Evolutionary conservation across 148 eudicot species (phyloP).

Genomic region (Cornus suecica): DNA sequence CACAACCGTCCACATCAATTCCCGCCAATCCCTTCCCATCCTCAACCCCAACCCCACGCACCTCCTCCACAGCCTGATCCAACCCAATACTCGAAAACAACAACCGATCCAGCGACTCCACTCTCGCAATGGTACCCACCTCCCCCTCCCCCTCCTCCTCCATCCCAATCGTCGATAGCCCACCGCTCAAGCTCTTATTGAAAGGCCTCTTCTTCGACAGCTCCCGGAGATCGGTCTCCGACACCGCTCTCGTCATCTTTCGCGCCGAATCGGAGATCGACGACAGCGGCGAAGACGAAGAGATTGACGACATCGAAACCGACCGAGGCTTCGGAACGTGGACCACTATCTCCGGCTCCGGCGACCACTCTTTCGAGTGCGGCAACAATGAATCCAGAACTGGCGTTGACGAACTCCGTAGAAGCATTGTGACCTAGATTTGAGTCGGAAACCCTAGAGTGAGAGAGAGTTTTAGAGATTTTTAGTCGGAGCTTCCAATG

Average conservation of each 20-base stretch:
- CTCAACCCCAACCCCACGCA: neutral
- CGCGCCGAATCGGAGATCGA: neutral
- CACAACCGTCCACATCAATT: neutral
- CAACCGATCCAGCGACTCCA: neutral
- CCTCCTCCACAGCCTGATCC: conserved; percentile 1
- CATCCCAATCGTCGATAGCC: neutral
- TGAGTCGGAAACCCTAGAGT: neutral
- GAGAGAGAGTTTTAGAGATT: neutral
- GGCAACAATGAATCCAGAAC: conserved; percentile 27
- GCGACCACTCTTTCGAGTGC: conserved; percentile 12
- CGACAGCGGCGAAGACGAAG: neutral
- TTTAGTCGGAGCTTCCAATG: neutral
- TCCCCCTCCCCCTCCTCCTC: conserved; percentile 9
- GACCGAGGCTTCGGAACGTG: conserved; percentile 21
- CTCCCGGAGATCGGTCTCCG: neutral
- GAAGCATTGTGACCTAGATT: conserved; percentile 28
- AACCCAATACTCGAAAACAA: conserved; percentile 14
- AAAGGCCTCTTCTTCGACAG: neutral
- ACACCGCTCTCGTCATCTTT: conserved; percentile 7
- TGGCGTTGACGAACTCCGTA: conserved; percentile 54
- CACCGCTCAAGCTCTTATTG: neutral
- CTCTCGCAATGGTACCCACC: neutral
- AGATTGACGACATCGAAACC: neutral
- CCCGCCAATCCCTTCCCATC: neutral
- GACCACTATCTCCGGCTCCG: conserved; percentile 19